Evolutionary conservation across 78 protist genomes (phyloP).

Genomic region (Dictyostelium intermedium): DNA sequence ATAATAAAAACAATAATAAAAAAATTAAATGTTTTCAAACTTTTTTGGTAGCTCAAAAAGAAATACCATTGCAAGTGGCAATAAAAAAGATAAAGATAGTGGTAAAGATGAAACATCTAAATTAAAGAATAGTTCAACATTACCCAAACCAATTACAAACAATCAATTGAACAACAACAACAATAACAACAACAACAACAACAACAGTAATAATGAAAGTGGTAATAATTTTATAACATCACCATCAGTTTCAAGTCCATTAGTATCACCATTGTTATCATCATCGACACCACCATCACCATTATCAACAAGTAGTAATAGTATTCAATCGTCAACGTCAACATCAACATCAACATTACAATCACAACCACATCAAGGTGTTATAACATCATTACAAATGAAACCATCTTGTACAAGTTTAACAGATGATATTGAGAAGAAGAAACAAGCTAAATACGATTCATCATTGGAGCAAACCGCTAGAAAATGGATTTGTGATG

Average conservation of each 20-base stretch:
- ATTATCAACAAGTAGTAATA: background rate
- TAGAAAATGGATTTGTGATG: slow-evolving; percentile 46
- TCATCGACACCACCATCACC: background rate
- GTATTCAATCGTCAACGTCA: background rate
- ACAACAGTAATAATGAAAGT: background rate
- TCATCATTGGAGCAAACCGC: slow-evolving; percentile 1
- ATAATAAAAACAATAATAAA: background rate
- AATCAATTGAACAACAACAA: background rate
- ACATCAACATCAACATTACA: background rate
- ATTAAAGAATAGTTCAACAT: background rate
- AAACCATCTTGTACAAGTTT: slow-evolving; percentile 33
- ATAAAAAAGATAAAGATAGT: background rate
- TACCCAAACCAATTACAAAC: background rate
- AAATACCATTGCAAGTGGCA: slow-evolving; percentile 14
- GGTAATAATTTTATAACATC: slow-evolving; percentile 2
- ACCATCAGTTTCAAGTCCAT: background rate
- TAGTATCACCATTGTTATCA: background rate
- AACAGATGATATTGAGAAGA: slow-evolving; percentile 30
- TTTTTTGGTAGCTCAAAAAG: slow-evolving; percentile 33
- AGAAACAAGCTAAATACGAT: slow-evolving; percentile 20
- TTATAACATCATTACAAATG: background rate
- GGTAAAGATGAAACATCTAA: background rate
- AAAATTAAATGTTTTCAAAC: slow-evolving; percentile 16
- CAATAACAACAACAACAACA: background rate
- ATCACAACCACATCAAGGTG: slow-evolving; percentile 11